Base-by-base conservation (phyloP, 2,329 filamentous ascomycete species). In the Monosporascus sp. region DNA sequence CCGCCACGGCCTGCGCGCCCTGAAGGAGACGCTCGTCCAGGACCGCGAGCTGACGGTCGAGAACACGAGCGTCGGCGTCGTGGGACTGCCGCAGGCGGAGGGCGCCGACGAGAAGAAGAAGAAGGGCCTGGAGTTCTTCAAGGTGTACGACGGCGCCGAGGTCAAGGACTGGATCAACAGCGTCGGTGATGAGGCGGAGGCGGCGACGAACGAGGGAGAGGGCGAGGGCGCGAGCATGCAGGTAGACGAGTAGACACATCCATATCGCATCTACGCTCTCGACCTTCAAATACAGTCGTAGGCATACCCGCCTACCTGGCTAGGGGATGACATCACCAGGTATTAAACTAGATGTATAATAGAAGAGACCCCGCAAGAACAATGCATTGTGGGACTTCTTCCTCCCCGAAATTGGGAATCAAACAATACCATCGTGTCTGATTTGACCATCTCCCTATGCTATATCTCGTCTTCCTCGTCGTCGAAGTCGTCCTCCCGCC, bases 1-100 rank as follows among this genome's bases (percentile, higher is more conserved):
- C 65, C 85, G 84, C 73, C 94, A 99, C 76, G 94, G 93, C 34
- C 77, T 99, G 68, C 83, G 83, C 68, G 93, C 94, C 49, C 78
- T 99, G 68, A 96, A 96, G 80, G 94, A 99, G 79, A 96, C 89
- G 63, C 77, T 99, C 70, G 88, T 89, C 53, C 93, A 97, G 81
- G 94, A 99, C 74, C 96, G 95, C 79, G 92, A 97, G 80, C 77
- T 99, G 70, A 97, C 93, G 51, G 84, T 97, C 41, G 94, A 97
- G 71, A 99, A 99, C 76, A 96, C 92, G 51, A 96, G 90, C 62
- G 83, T 99, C 51, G 92, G 89, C 38, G 79, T 97, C 56, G 89
- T 92, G 22, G 92, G 31, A 34, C 31, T 34, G 11, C 31, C 31
- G 92, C 9, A 75, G 81, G 48, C 74, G 71, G 57, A 72, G 74